A percentile compares a stretch with the other conserved stretches of the same genome.
Evolutionary conservation across 495 filamentous ascomycete genomes (phyloP).

Genomic region (Penicillium atrosanguineum): DNA sequence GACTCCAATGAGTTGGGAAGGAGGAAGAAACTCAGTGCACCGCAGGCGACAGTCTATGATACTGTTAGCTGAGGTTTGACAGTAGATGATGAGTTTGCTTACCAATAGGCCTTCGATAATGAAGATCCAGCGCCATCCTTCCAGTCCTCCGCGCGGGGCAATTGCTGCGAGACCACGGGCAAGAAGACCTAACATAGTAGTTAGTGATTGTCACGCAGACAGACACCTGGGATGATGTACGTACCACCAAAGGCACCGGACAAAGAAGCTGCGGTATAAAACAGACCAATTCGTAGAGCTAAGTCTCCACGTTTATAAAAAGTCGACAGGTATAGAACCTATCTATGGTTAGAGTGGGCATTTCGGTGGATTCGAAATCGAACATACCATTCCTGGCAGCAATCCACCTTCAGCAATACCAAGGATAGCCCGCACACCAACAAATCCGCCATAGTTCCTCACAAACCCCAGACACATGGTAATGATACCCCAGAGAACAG

Average conservation of each 20-base stretch:
- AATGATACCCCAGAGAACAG: constrained; percentile 59
- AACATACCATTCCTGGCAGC: constrained; percentile 65
- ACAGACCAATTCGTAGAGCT: constrained; percentile 69
- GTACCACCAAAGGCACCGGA: constrained; percentile 69
- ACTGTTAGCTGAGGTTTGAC: neutral
- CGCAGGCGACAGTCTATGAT: constrained; percentile 51
- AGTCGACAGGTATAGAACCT: constrained; percentile 67
- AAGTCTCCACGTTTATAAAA: constrained; percentile 70
- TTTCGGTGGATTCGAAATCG: neutral
- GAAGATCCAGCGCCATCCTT: constrained; percentile 67
- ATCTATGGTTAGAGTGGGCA: neutral
- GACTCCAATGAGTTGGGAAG: constrained; percentile 54
- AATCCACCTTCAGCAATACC: constrained; percentile 62
- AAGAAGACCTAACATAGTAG: constrained; percentile 49
- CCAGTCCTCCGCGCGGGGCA: constrained; percentile 44
- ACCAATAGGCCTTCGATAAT: constrained; percentile 61
- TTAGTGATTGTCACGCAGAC: neutral
- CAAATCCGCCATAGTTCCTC: constrained; percentile 50
- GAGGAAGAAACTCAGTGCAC: constrained; percentile 51
- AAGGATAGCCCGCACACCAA: constrained; percentile 56
- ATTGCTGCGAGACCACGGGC: constrained; percentile 69
- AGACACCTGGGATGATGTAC: neutral
- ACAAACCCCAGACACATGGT: constrained; percentile 45
- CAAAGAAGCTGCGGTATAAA: constrained; percentile 69
- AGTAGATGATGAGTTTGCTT: neutral